Percentiles rank a stretch among this genome's conserved stretches.
These are phyloP conservation scores for Canavalia ensiformis DNA, from an alignment of 306 rosid species.

Conservation along the genomic window DNA sequence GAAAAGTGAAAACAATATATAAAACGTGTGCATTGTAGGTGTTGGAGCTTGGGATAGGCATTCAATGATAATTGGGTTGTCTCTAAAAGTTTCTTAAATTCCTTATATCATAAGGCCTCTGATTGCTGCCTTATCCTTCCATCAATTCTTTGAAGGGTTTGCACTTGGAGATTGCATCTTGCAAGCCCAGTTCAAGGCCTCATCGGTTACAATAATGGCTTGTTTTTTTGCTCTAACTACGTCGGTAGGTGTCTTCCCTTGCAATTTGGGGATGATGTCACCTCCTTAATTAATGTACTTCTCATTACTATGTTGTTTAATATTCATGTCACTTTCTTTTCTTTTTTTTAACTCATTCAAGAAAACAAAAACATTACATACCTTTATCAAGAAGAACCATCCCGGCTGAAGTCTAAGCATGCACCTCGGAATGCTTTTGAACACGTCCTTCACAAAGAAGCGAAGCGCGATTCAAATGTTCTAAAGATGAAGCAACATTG, in stretches of 20 bases:
- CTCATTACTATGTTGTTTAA: too few species aligned
- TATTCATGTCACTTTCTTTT: not conserved
- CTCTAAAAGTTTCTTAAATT: slow-evolving; percentile 86
- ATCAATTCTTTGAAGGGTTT: slow-evolving; percentile 97
- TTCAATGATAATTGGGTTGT: too few species aligned
- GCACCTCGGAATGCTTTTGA: slow-evolving; percentile 38
- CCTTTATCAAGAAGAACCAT: slow-evolving; percentile 67
- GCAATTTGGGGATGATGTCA: slow-evolving; percentile 85
- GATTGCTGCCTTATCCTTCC: slow-evolving; percentile 89
- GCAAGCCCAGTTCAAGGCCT: slow-evolving; percentile 28
- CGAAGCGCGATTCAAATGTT: slow-evolving; percentile 46
- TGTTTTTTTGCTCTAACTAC: slow-evolving; percentile 86
- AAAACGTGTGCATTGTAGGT: slow-evolving; percentile 51
- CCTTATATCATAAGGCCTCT: slow-evolving; percentile 91
- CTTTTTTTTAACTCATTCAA: not conserved
- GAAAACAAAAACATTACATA: slow-evolving; percentile 27
- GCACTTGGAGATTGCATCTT: slow-evolving; percentile 94
- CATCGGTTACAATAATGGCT: slow-evolving; percentile 79
- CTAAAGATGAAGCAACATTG: slow-evolving; percentile 27
- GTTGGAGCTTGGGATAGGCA: too few species aligned
- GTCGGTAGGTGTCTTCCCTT: slow-evolving; percentile 69
- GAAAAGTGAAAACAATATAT: not conserved
- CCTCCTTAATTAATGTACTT: not conserved
- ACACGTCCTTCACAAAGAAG: slow-evolving; percentile 52
- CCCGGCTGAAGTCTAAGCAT: slow-evolving; percentile 39